Base-by-base conservation (phyloP, 2,329 filamentous ascomycete genomes). In the Blumeria hordei region DNA sequence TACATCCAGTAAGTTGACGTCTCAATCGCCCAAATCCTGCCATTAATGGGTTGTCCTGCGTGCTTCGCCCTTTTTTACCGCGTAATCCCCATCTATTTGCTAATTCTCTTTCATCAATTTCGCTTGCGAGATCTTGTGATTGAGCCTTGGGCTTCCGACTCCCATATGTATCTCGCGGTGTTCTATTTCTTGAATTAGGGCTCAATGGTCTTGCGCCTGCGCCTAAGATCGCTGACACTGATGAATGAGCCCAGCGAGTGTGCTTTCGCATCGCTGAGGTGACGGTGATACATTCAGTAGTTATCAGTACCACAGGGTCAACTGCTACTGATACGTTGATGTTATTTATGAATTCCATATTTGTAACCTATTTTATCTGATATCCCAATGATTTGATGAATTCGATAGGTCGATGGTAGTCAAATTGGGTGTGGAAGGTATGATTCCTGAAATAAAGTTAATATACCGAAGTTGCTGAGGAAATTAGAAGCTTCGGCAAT, bases 261-360 rank as follows among this genome's bases (percentile, higher is more conserved):
- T 95, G 83, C 71, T 98, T 98, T 65, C 94, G 88, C 77, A 98
- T 95, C 58, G 88, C 88, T 59, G 90, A 95, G 12, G 92, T 96
- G 70, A 98, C 90, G 49, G 88, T 90, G 66, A 96, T 96, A 69
- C 92, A 98, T 80, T 98, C 92, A 69, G 90, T 94, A 59, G 94
- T 94, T 60, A 98, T 88, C 63, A 98, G 73, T 52, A 88, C 88
- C 56, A 94, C 82, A 1, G 88, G 88, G 64, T 94, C 86, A 61
- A 94, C 83, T 45, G 88, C 86, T 59, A 94, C 86, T 36, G 85
- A 78, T 35, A 88, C 74, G 6, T 28, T 28, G 21, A 28, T 28
- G 21, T 28, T 28, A 28, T 28, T 28, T 28, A 28, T 28, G 4
- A 28, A 28, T 28, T 28, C 21, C 21, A 28, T 28, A 28, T 28